A percentile compares a stretch with the other conserved stretches of the same genome.
phyloP scores from a whole-genome alignment of 2,329 filamentous ascomycete genomes.

The Pseudogymnoascus sp. region DNA sequence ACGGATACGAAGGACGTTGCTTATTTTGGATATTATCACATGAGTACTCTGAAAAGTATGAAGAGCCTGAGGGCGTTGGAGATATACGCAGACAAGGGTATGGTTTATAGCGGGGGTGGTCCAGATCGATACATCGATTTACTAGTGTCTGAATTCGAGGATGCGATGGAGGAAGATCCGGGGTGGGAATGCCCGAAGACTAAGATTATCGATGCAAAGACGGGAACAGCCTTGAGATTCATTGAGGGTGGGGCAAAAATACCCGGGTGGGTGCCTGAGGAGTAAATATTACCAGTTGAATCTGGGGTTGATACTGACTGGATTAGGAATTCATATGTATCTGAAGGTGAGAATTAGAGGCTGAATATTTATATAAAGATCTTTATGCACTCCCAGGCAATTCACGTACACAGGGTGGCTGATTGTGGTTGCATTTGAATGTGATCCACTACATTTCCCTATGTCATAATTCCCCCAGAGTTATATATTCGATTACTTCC shows the following conservation, averaged over 20 bases:
- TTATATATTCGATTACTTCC: not conserved
- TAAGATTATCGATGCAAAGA: slow-evolving; percentile 16
- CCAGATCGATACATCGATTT: slow-evolving; percentile 11
- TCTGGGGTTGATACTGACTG: not conserved
- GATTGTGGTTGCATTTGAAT: not conserved
- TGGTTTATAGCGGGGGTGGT: slow-evolving; percentile 11
- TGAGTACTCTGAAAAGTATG: slow-evolving; percentile 22
- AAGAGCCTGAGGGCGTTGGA: slow-evolving; percentile 19
- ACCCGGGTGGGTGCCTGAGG: slow-evolving; percentile 15
- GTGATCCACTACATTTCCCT: not conserved
- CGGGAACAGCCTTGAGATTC: slow-evolving; percentile 15
- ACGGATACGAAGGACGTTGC: slow-evolving; percentile 20
- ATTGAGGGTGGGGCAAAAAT: slow-evolving; percentile 19
- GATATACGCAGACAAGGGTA: slow-evolving; percentile 12
- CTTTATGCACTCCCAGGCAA: no score
- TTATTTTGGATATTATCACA: slow-evolving; percentile 25
- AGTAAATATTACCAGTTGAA: slow-evolving; percentile 14
- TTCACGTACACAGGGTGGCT: not conserved
- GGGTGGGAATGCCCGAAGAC: slow-evolving; percentile 23
- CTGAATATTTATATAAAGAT: no score
- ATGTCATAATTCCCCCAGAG: not conserved
- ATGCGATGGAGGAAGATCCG: slow-evolving; percentile 15
- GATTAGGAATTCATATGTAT: not conserved
- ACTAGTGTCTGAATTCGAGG: slow-evolving; percentile 19
- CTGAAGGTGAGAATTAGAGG: not conserved